phyloP scores from a whole-genome alignment of 768 basidiomycete genomes.

The Rhodotorula diobovata region DNA sequence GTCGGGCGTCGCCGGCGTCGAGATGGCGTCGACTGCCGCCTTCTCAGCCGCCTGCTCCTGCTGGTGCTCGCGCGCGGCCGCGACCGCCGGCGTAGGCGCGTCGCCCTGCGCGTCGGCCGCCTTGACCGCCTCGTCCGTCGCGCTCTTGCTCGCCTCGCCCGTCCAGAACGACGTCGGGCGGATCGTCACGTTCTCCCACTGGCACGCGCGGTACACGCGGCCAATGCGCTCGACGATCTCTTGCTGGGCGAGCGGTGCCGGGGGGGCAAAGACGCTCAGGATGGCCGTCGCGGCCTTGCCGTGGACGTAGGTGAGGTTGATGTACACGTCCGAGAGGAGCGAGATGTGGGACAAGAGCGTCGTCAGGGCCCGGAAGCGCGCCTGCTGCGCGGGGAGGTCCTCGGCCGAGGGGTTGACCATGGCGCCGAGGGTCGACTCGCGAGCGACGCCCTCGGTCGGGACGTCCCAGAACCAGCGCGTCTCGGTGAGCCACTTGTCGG shows the following conservation, averaged over 20 bases:
- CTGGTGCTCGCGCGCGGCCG: constrained; percentile 8
- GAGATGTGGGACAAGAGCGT: constrained; percentile 73
- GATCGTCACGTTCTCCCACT: constrained; percentile 82
- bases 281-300: constrained; percentile 69
- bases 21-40: constrained; percentile 26
- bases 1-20: constrained; percentile 26
- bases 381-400: constrained; percentile 55
- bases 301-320: constrained; percentile 74
- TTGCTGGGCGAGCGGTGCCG: constrained; percentile 51
- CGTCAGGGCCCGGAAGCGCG: constrained; percentile 66
- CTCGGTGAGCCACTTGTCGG: constrained; percentile 63
- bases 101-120: neutral
- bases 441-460: neutral
- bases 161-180: constrained; percentile 50
- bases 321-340: constrained; percentile 79
- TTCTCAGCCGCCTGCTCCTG: constrained; percentile 26
- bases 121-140: constrained; percentile 49
- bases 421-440: constrained; percentile 22
- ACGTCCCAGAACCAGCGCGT: constrained; percentile 68
- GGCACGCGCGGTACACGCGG: constrained; percentile 68
- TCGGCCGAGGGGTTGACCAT: constrained; percentile 47
- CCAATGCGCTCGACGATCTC: constrained; percentile 70
- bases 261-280: constrained; percentile 67
- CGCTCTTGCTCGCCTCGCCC: constrained; percentile 50
- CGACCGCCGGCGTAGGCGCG: neutral